Base-by-base conservation (phyloP, 768 basidiomycete genomes). In the Termitomyces titanicus region DNA sequence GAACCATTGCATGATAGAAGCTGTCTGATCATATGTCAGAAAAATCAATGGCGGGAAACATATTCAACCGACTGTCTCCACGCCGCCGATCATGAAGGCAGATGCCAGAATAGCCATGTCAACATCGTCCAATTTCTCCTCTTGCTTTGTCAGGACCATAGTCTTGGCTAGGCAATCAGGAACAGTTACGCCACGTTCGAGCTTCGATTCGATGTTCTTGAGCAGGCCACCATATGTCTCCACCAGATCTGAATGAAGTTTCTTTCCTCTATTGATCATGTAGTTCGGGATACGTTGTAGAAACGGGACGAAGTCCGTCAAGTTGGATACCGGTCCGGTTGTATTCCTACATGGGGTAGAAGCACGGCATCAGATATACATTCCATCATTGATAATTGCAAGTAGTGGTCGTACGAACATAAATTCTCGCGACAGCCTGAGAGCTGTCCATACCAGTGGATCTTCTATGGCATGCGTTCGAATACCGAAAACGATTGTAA, bases 11-110 rank as follows among this genome's bases (percentile, higher is more conserved):
- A 76, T 70, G 50, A 74, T 67, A 6, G 66, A 68, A 24, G 73
- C 64, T 2, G 72, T 72, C 72, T 74, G 34, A 12, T n/a, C 4
- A 17, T 25, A 43, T 33, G 55, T 56, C 44, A 54, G 42, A 43
- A 39, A 22, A 47, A 22, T 8, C 3, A 18, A 35, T 44, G 8
- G 31, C 31, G 7, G 5, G 18, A 38, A 46, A 59, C n/a, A n/a
- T 2, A 25, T 39, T 22, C 15, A 5, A 61, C 67, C 18, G 42
- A 75, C 76, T 29, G 77, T 71, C 53, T 78, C 71, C n/a, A 78
- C 72, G 12, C 77, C 77, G 4, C 73, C 77, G 11, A 78, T 72
- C 67, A 74, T 76, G 57, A 78, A 77, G 3, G 70, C 74, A 3
- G 73, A 64, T 18, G 72, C 69, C 15, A 79, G 63, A 31, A 77